Evolutionary conservation across 306 rosid species (phyloP).

Genomic region (Vigna reflexopilosa): DNA sequence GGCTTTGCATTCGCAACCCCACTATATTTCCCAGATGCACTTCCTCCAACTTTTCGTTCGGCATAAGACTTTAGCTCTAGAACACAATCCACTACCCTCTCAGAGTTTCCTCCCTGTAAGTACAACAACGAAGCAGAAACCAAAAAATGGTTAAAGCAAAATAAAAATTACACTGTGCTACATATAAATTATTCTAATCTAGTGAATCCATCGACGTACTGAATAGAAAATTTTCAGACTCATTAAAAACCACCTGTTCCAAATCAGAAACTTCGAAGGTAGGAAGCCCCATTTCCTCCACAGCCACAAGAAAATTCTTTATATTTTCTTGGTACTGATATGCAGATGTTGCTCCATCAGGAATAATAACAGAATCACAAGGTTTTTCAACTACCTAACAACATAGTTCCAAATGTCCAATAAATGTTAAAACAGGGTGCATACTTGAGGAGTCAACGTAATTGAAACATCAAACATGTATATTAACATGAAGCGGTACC

Average conservation of each 20-base stretch:
- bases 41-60: slow-evolving; percentile 67
- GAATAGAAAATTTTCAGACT: neutral
- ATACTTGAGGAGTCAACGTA: neutral
- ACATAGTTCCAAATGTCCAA: neutral
- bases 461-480: slow-evolving; percentile 6
- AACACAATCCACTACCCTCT: slow-evolving; percentile 81
- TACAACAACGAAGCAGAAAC: neutral
- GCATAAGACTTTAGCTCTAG: slow-evolving; percentile 77
- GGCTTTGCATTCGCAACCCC: slow-evolving; percentile 59
- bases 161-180: neutral
- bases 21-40: slow-evolving; percentile 68
- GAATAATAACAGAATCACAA: slow-evolving; percentile 42
- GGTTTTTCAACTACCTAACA: slow-evolving; percentile 55
- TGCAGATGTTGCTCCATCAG: slow-evolving; percentile 55
- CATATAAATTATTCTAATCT: slow-evolving; percentile 1
- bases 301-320: slow-evolving; percentile 50
- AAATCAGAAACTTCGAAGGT: slow-evolving; percentile 87
- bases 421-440: slow-evolving; percentile 7
- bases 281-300: slow-evolving; percentile 66
- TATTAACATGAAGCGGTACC: slow-evolving; percentile 45
- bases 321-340: slow-evolving; percentile 56
- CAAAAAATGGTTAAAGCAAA: slow-evolving; percentile 14
- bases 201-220: neutral
- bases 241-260: slow-evolving; percentile 63
- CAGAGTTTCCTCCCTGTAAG: slow-evolving; percentile 84